Conservation (phyloP, 164 flowering plant species). For the Nelumbo lutea region DNA sequence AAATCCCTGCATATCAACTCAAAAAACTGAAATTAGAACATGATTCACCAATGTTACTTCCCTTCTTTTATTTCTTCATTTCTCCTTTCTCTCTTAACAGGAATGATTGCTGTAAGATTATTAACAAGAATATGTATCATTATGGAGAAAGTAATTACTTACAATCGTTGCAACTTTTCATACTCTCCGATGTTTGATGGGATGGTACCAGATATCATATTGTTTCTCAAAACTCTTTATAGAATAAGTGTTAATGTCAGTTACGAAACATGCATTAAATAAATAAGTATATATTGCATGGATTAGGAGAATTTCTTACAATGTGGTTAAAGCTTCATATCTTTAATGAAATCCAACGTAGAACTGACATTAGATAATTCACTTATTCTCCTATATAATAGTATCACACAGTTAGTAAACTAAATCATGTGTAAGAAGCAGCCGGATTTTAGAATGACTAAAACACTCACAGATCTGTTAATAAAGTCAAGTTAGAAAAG, state of each 20-base stretch:
- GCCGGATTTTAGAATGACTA: neutral
- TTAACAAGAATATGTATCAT: too few relatives aligned
- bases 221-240: conserved; percentile 60
- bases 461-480: neutral
- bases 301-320: neutral
- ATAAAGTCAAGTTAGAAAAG: neutral
- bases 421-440: neutral
- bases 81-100: too few relatives aligned
- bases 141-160: conserved; percentile 22
- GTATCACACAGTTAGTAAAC: neutral
- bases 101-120: too few relatives aligned
- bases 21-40: neutral
- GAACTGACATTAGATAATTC: too few relatives aligned
- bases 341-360: too few relatives aligned
- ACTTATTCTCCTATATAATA: neutral
- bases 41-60: neutral
- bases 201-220: conserved; percentile 51
- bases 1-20: conserved; percentile 45
- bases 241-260: neutral
- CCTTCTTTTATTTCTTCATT: too few relatives aligned
- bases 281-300: too few relatives aligned
- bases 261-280: neutral
- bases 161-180: conserved; percentile 42
- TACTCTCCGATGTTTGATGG: conserved; percentile 51
- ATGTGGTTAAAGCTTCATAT: neutral